Percentiles rank a stretch among this genome's conserved stretches.
These are phyloP conservation scores for Globisporangium cylindrosporum DNA, from an alignment of 352 stramenopile genomes.

Conservation along the genomic window DNA sequence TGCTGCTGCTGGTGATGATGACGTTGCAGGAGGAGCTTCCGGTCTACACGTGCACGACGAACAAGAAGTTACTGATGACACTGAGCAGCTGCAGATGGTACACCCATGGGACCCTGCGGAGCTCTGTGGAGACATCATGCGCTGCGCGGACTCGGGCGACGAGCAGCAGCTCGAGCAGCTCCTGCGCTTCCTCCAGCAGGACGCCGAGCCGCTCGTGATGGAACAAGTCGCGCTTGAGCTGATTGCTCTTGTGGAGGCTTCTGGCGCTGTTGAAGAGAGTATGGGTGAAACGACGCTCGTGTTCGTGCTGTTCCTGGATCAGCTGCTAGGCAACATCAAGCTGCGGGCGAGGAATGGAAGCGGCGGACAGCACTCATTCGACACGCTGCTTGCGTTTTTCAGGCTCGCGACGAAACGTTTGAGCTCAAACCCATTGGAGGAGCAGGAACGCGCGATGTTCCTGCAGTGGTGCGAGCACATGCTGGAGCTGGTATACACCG, in stretches of 20 bases:
- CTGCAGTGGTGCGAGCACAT: slow-evolving; percentile 15
- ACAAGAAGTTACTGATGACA: neutral
- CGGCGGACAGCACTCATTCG: neutral
- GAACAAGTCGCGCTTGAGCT: slow-evolving; percentile 7
- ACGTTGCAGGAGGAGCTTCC: neutral
- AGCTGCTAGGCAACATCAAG: neutral
- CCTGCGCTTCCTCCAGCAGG: neutral
- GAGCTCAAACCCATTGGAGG: neutral
- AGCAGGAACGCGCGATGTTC: slow-evolving; percentile 10
- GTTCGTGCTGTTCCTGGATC: slow-evolving; percentile 6
- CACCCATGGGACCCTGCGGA: neutral
- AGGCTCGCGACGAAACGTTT: slow-evolving; percentile 7
- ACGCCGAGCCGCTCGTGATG: neutral
- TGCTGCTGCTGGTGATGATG: neutral
- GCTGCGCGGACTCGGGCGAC: neutral
- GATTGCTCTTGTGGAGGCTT: neutral
- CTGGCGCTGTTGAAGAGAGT: neutral
- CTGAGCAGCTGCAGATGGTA: too few relatives aligned
- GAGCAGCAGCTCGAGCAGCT: neutral
- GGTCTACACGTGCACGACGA: neutral
- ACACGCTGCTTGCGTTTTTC: slow-evolving; percentile 1
- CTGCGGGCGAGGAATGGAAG: neutral
- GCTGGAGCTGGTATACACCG: slow-evolving; percentile 7
- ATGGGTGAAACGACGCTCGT: neutral
- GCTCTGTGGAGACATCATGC: slow-evolving; percentile 7